These are phyloP conservation scores for Penicillium glabrum DNA, from an alignment of 2,329 filamentous ascomycete species.

Conservation along the genomic window DNA sequence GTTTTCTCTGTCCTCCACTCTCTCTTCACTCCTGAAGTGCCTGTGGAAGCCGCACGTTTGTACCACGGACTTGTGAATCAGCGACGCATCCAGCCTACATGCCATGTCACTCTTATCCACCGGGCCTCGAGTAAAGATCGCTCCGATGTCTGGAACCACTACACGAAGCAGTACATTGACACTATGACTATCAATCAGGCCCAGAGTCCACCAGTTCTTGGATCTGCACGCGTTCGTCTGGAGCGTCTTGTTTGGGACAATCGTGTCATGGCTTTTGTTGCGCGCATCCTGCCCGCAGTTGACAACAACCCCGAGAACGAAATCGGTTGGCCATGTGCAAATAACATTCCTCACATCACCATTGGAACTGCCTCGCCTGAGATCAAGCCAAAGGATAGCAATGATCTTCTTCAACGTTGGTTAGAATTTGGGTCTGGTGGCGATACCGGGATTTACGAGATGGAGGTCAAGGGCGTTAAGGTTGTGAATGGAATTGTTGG, in stretches of 20 bases:
- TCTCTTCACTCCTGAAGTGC: slow-evolving; percentile 59
- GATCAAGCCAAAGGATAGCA: slow-evolving; percentile 94
- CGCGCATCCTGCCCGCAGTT: slow-evolving; percentile 57
- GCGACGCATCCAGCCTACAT: slow-evolving; percentile 75
- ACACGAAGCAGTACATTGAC: slow-evolving; percentile 59
- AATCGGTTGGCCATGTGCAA: slow-evolving; percentile 67
- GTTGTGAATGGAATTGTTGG: slow-evolving; percentile 57
- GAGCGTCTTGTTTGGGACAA: slow-evolving; percentile 77
- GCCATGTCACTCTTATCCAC: slow-evolving; percentile 95
- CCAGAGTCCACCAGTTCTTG: slow-evolving; percentile 32
- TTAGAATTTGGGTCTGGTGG: slow-evolving; percentile 57
- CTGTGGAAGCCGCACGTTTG: slow-evolving; percentile 61
- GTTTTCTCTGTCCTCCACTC: slow-evolving; percentile 64
- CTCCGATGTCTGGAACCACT: slow-evolving; percentile 73
- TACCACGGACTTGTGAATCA: slow-evolving; percentile 73
- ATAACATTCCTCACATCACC: slow-evolving; percentile 82
- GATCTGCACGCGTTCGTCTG: slow-evolving; percentile 51
- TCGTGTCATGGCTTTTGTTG: slow-evolving; percentile 88
- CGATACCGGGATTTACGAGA: slow-evolving; percentile 56
- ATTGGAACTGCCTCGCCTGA: slow-evolving; percentile 72
- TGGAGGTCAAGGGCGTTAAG: slow-evolving; percentile 54
- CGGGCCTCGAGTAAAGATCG: slow-evolving; percentile 61
- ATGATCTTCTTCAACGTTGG: slow-evolving; percentile 77
- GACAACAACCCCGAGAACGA: slow-evolving; percentile 28
- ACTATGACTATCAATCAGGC: slow-evolving; percentile 30